Conservation (phyloP, 192 early-diverging fungal species). For the Gaertneriomyces semiglobifer region DNA sequence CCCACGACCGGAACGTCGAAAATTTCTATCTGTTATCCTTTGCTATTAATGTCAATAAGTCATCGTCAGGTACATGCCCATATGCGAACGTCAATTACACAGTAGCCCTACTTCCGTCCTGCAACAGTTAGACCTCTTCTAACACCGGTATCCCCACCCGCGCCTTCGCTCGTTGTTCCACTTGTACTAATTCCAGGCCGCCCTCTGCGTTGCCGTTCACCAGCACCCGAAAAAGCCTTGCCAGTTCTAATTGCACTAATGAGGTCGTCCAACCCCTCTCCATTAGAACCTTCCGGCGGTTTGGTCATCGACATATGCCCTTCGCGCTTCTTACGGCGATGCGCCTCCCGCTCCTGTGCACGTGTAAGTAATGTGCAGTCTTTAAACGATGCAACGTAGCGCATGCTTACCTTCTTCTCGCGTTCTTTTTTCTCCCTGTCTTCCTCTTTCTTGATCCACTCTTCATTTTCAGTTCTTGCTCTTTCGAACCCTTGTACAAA, state of each 20-base stretch:
- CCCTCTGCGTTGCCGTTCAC: slow-evolving; percentile 10
- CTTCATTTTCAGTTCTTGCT: slow-evolving; percentile 46
- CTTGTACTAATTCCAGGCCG: neutral
- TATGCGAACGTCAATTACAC: too few relatives aligned
- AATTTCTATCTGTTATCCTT: too few relatives aligned
- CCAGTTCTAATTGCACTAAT: slow-evolving; percentile 50
- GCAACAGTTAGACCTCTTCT: neutral
- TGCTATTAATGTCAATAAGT: too few relatives aligned
- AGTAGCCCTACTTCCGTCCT: too few relatives aligned
- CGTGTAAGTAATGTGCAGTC: neutral
- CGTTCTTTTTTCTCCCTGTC: slow-evolving; percentile 44
- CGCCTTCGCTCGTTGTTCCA: neutral
- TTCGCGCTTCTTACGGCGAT: slow-evolving; percentile 40
- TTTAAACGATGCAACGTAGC: neutral
- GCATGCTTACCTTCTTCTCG: slow-evolving; percentile 30
- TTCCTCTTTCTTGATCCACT: slow-evolving; percentile 37
- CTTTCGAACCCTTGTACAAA: slow-evolving; percentile 35
- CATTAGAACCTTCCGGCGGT: neutral
- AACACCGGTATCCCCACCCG: neutral
- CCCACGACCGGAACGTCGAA: too few relatives aligned
- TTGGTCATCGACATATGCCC: slow-evolving; percentile 4
- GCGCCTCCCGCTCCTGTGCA: slow-evolving; percentile 43
- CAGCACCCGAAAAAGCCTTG: slow-evolving; percentile 31
- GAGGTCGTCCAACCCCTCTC: slow-evolving; percentile 44
- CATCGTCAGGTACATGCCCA: too few relatives aligned